A percentile compares a stretch with the other conserved stretches of the same genome.
Conservation (phyloP, 2,329 filamentous ascomycete species). For the Neocucurbitaria cava region DNA sequence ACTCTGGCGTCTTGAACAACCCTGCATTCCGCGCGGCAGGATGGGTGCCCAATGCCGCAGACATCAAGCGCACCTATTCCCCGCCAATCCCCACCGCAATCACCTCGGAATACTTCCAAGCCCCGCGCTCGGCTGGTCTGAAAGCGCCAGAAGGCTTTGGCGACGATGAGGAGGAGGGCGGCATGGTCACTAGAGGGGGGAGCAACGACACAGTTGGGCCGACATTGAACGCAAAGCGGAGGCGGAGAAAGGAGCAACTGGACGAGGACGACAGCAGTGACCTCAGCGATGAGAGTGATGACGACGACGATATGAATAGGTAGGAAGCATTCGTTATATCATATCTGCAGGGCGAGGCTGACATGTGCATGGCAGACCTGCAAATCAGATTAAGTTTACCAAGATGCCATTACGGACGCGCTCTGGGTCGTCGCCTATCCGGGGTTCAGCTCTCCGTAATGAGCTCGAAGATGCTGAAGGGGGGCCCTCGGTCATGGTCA, state of each 20-base stretch:
- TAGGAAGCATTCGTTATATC: conserved; percentile 1
- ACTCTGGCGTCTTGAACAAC: conserved; percentile 79
- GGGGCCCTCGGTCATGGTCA: conserved; percentile 59
- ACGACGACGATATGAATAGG: conserved; percentile 66
- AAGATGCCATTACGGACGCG: conserved; percentile 91
- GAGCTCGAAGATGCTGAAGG: conserved; percentile 62
- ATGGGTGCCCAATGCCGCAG: conserved; percentile 75
- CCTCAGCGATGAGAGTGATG: conserved; percentile 82
- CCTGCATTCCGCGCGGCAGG: conserved; percentile 83
- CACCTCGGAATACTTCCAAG: conserved; percentile 84
- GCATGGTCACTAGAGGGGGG: conserved; percentile 71
- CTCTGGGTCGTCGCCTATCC: conserved; percentile 84
- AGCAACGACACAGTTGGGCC: conserved; percentile 72
- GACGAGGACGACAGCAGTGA: conserved; percentile 88
- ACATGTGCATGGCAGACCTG: conserved; percentile 59
- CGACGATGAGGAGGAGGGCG: conserved; percentile 74
- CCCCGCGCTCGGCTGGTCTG: conserved; percentile 65
- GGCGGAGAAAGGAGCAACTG: conserved; percentile 74
- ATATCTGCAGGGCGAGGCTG: not conserved
- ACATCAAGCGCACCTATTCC: conserved; percentile 83
- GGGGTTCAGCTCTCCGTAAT: conserved; percentile 58
- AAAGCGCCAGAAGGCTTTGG: conserved; percentile 63
- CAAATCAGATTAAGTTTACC: conserved; percentile 91
- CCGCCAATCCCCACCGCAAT: conserved; percentile 84
- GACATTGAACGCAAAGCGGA: conserved; percentile 67